Conservation (phyloP, 371 early-diverging fungal genomes). For the Nematocida ausubeli region DNA sequence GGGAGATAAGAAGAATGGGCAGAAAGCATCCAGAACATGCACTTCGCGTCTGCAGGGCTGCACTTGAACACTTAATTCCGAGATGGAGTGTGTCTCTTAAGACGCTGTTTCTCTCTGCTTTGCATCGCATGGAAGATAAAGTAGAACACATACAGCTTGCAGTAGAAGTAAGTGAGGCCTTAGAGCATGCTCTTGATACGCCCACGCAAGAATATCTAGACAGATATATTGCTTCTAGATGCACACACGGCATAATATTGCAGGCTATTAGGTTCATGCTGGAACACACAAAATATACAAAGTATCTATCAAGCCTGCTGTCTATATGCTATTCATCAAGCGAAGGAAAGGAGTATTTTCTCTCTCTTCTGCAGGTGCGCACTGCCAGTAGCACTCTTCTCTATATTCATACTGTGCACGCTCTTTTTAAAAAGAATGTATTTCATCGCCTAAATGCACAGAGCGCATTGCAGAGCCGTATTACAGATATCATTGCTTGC, state of each 20-base stretch:
- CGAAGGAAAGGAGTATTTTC: neutral
- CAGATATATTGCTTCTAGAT: neutral
- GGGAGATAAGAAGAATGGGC: neutral
- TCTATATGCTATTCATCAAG: neutral
- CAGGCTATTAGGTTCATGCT: neutral
- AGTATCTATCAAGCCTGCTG: neutral
- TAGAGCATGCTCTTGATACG: neutral
- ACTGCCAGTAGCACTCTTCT: neutral
- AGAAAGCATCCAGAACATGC: neutral
- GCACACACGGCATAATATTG: neutral
- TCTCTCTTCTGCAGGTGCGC: neutral
- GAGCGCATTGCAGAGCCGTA: neutral
- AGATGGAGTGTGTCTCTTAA: neutral
- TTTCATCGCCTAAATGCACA: neutral
- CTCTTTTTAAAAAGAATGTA: conserved; percentile 1
- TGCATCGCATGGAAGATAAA: neutral
- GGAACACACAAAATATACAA: neutral
- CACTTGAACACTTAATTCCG: neutral
- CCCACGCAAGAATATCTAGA: neutral
- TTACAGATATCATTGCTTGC: no score
- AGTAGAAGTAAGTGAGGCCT: neutral
- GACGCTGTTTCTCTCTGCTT: neutral
- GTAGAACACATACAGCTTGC: neutral
- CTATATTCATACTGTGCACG: neutral
- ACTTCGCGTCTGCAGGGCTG: neutral